Evolutionary conservation across 805 yeast genomes (phyloP), one percentile per base, ranked within the genome.

Genomic region (Saccharomycopsis synnaedendra): DNA sequence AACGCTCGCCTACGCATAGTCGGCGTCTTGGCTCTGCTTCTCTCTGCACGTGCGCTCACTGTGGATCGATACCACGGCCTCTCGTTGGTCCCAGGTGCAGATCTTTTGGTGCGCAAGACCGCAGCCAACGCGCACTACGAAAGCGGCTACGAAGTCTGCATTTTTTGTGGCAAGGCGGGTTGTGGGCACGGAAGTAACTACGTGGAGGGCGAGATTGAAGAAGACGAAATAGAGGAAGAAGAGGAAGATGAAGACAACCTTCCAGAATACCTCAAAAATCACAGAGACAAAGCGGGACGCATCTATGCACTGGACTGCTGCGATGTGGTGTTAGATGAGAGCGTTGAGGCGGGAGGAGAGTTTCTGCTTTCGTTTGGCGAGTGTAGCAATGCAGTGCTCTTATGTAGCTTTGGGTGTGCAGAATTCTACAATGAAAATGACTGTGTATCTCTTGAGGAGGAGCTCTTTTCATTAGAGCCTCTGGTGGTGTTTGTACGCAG

Each of bases 21-120:
- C 43, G 41, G 34, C 32, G 35, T 36, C 27, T 34, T 41, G 19
- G 10, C 36, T 32, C 42, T 38, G 36, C 28, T 43, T n/a, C 8
- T 46, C 7, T 42, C 42, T 29, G 39, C 40, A 10, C 70, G 96
- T 51, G 88, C 88, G 1, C 88, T 89, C 60, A 80, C 78, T 39
- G 45, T 48, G 32, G 97, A 89, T 61, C 70, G 70, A 43, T 87
- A 63, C 59, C 85, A 82, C 55, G 83, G 78, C 32, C 69, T 80
- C 32, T 85, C 84, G 0, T 65, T 89, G 44, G 95, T 89, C 28
- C 96, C 97, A 0, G 85, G 88, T 10, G 96, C 96, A 0, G 95
- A 89, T 63, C 65, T 90, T 34, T 85, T 87, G 64, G 88, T 88
- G 56, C 96, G 88, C 58, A 60, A 69, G 4, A 31, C 36, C 7